Evolutionary conservation across 2,329 filamentous ascomycete genomes (phyloP).

Genomic region (Fusarium mundagurra): DNA sequence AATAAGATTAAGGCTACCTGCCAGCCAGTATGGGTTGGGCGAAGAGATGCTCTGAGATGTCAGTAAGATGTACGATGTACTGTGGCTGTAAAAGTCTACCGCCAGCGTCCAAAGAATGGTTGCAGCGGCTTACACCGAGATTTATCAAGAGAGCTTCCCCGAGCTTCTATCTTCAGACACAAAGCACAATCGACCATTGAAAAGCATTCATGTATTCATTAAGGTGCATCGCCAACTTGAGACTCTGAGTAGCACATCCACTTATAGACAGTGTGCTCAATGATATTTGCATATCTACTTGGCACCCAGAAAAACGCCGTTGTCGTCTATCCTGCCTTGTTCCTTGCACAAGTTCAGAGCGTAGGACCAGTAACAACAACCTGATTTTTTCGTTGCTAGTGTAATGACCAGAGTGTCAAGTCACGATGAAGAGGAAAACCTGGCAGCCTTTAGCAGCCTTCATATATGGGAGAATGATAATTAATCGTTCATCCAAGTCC

Average conservation of each 20-base stretch:
- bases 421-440: conserved; percentile 35
- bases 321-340: conserved; percentile 35
- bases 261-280: conserved; percentile 38
- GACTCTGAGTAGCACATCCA: conserved; percentile 30
- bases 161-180: not conserved
- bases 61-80: not conserved
- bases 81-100: not conserved
- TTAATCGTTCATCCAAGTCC: conserved; percentile 37
- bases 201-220: conserved; percentile 45
- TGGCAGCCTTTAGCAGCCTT: conserved; percentile 30
- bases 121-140: not conserved
- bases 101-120: not conserved
- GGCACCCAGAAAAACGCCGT: conserved; percentile 27
- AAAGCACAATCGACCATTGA: not conserved
- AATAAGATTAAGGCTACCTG: not conserved
- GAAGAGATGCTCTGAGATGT: not conserved
- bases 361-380: conserved; percentile 9
- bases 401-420: conserved; percentile 24
- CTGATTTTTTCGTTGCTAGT: conserved; percentile 7
- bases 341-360: conserved; percentile 23
- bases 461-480: conserved; percentile 25
- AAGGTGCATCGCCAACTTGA: conserved; percentile 40
- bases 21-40: conserved; percentile 47
- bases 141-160: not conserved
- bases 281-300: conserved; percentile 36